These are phyloP conservation scores for Neocucurbitaria cava DNA, from an alignment of 2,329 filamentous ascomycete species.

Conservation along the genomic window DNA sequence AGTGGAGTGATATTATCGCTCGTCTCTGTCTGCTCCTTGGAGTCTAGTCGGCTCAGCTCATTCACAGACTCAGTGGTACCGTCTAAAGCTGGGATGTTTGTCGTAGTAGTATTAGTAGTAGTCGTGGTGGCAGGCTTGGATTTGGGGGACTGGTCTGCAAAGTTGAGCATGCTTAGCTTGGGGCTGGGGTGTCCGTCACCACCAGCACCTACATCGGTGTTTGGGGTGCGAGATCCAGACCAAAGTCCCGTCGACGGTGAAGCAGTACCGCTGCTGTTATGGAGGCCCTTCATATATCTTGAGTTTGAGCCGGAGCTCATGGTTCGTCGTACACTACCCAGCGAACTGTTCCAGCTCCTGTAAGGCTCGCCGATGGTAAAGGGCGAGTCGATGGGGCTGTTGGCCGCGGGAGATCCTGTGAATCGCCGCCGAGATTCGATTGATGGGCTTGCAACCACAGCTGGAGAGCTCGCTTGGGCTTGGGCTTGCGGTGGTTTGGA, in stretches of 20 bases:
- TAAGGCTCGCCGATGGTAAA: conserved; percentile 40
- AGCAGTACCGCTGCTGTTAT: conserved; percentile 24
- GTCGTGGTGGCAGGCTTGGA: conserved; percentile 12
- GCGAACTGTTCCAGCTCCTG: conserved; percentile 44
- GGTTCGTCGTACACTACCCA: conserved; percentile 51
- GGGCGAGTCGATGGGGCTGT: conserved; percentile 38
- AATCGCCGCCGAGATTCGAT: conserved; percentile 30
- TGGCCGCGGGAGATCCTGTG: conserved; percentile 26
- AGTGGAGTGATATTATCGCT: conserved; percentile 42
- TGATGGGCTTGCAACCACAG: conserved; percentile 34
- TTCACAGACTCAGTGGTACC: conserved; percentile 12
- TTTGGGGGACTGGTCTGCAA: conserved; percentile 31
- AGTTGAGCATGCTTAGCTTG: conserved; percentile 44
- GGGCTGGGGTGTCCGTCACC: conserved; percentile 31
- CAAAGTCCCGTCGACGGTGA: conserved; percentile 48
- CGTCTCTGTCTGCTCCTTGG: conserved; percentile 38
- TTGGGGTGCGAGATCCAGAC: conserved; percentile 41
- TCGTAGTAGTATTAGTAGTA: conserved; percentile 1
- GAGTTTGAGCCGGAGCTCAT: conserved; percentile 42
- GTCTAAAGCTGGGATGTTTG: conserved; percentile 13
- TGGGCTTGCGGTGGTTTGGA: conserved; percentile 27
- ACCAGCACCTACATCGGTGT: conserved; percentile 24
- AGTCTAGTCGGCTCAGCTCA: conserved; percentile 19
- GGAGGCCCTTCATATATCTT: conserved; percentile 23
- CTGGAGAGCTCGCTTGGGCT: conserved; percentile 40